Conservation (phyloP, 768 basidiomycete species). For the Lactarius sanguifluus region DNA sequence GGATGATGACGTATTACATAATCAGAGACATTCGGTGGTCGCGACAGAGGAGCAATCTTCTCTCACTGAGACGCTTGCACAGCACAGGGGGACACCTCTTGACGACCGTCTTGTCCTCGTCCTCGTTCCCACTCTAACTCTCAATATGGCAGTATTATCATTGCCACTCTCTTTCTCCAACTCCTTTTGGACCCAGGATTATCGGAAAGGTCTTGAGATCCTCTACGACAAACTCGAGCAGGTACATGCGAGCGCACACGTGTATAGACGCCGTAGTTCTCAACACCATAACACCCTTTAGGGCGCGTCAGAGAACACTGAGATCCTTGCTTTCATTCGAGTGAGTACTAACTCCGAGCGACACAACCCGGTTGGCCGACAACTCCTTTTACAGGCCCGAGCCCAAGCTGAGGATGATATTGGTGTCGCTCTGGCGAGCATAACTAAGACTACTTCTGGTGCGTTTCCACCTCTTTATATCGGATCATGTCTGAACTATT, state of each 20-base stretch:
- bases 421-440: constrained; percentile 56
- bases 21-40: background rate
- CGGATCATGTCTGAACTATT: background rate
- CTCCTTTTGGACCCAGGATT: constrained; percentile 95
- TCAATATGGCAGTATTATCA: constrained; percentile 81
- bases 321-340: constrained; percentile 79
- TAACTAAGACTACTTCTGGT: constrained; percentile 52
- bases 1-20: constrained; percentile 10
- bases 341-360: constrained; percentile 47
- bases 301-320: constrained; percentile 82
- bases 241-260: constrained; percentile 41
- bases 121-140: background rate
- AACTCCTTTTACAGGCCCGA: constrained; percentile 55
- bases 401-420: constrained; percentile 66
- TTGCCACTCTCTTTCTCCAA: constrained; percentile 88
- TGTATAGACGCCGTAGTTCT: constrained; percentile 3
- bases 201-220: constrained; percentile 77
- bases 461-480: constrained; percentile 29
- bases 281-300: constrained; percentile 37
- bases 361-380: constrained; percentile 16
- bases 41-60: too few relatives aligned
- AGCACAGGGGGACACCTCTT: background rate
- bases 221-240: constrained; percentile 76
- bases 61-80: too few relatives aligned
- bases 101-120: constrained; percentile 1